A percentile compares a stretch with the other conserved stretches of the same genome.
These are phyloP conservation scores for Talinum fruticosum DNA, from an alignment of 148 eudicot genomes.

Conservation along the genomic window DNA sequence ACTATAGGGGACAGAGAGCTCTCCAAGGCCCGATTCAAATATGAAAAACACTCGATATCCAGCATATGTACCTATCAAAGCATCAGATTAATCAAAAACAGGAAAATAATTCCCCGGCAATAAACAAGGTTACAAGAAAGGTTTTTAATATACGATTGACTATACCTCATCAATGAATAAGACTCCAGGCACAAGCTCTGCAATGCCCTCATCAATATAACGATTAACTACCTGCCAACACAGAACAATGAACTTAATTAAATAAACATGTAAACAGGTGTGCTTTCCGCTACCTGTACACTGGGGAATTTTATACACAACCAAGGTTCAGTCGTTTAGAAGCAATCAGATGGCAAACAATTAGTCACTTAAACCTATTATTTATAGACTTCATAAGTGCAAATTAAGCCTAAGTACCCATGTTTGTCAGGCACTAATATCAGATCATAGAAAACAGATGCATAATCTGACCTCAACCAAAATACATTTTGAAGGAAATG, in stretches of 20 bases:
- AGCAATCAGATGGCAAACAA: background rate
- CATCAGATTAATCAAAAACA: background rate
- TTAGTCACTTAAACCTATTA: background rate
- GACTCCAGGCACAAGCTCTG: constrained; percentile 97
- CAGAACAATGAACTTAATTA: background rate
- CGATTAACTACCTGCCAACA: constrained; percentile 81
- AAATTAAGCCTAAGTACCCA: background rate
- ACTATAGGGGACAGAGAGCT: constrained; percentile 94
- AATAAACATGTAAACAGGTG: background rate
- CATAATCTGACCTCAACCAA: background rate
- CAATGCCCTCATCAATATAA: constrained; percentile 93
- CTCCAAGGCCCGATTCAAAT: constrained; percentile 90
- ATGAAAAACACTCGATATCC: constrained; percentile 97
- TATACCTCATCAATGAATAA: constrained; percentile 97
- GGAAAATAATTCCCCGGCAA: constrained; percentile 7
- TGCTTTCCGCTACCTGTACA: background rate
- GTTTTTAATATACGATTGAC: constrained; percentile 4
- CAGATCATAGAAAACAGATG: background rate
- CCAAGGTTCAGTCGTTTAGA: background rate
- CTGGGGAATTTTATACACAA: background rate
- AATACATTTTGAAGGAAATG: background rate
- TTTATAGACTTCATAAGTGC: background rate
- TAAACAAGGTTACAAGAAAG: constrained; percentile 5
- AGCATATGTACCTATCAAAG: constrained; percentile 86
- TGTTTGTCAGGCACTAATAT: background rate